Evolutionary conservation across 1,139 yeast species (phyloP).

Genomic region (Hyphopichia buzzinii): DNA sequence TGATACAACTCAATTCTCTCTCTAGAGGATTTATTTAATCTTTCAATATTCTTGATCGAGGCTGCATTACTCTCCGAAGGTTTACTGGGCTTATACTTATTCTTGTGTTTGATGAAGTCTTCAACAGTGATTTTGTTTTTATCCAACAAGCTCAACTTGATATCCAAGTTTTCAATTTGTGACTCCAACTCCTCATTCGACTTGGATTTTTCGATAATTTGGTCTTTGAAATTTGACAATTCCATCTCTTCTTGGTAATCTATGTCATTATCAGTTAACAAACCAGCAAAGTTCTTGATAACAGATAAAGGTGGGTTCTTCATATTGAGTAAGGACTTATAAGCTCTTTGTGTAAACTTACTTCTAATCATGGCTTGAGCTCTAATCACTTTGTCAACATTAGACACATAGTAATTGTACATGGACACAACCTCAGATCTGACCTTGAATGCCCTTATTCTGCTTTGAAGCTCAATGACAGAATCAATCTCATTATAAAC

Average conservation of each 20-base stretch:
- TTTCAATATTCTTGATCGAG: slow-evolving; percentile 25
- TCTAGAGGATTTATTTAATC: slow-evolving; percentile 34
- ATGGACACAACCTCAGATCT: slow-evolving; percentile 39
- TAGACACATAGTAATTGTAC: slow-evolving; percentile 51
- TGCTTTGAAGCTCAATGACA: slow-evolving; percentile 49
- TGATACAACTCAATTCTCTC: slow-evolving; percentile 64
- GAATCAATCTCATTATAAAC: slow-evolving; percentile 41
- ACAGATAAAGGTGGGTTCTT: slow-evolving; percentile 77
- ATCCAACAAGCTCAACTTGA: slow-evolving; percentile 73
- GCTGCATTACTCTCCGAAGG: slow-evolving; percentile 14
- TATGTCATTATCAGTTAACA: slow-evolving; percentile 70
- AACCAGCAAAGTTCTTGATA: slow-evolving; percentile 71
- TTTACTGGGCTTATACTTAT: slow-evolving; percentile 27
- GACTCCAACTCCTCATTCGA: slow-evolving; percentile 68
- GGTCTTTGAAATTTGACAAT: slow-evolving; percentile 65
- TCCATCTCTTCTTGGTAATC: slow-evolving; percentile 78
- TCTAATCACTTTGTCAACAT: slow-evolving; percentile 57
- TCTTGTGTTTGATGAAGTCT: slow-evolving; percentile 62
- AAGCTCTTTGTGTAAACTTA: slow-evolving; percentile 68
- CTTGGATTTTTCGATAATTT: slow-evolving; percentile 60
- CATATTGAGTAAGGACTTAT: slow-evolving; percentile 64
- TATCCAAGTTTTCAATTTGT: slow-evolving; percentile 76
- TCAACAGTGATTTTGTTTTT: slow-evolving; percentile 79
- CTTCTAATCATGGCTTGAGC: slow-evolving; percentile 77
- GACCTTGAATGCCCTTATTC: slow-evolving; percentile 42